Evolutionary conservation across 2,329 filamentous ascomycete species (phyloP).

Genomic region (Trichoderma guizhouense): DNA sequence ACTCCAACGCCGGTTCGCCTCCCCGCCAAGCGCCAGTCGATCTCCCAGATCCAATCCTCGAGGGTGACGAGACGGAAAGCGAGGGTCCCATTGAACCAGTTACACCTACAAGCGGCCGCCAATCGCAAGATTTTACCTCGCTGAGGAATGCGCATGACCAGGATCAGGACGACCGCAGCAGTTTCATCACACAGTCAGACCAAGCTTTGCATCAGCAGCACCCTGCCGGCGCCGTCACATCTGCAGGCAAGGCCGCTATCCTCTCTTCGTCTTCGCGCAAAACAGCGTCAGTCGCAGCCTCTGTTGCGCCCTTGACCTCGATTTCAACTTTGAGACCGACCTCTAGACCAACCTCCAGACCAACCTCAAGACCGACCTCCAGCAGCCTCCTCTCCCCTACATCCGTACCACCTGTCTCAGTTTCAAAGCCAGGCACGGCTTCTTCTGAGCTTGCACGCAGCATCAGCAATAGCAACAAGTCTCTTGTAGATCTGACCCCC

Average conservation of each 20-base stretch:
- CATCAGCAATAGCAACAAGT: neutral
- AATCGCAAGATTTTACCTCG: constrained; percentile 53
- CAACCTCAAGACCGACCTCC: neutral
- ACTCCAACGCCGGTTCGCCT: constrained; percentile 41
- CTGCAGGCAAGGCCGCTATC: constrained; percentile 17
- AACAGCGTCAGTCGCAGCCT: neutral
- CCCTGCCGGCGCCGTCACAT: neutral
- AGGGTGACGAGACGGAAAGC: constrained; percentile 59
- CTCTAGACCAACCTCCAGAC: neutral
- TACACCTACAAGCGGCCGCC: constrained; percentile 56
- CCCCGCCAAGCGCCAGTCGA: constrained; percentile 49
- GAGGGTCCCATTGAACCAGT: constrained; percentile 59
- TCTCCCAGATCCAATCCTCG: constrained; percentile 50
- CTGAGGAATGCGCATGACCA: constrained; percentile 31
- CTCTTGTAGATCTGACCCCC: constrained; percentile 11
- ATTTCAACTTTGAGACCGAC: neutral
- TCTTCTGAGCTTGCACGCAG: neutral
- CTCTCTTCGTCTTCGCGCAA: constrained; percentile 17
- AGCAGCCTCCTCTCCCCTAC: neutral
- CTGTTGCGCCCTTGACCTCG: neutral
- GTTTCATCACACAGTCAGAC: constrained; percentile 24
- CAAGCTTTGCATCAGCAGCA: constrained; percentile 21
- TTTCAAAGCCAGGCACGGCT: neutral
- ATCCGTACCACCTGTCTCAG: neutral
- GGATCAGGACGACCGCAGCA: constrained; percentile 33